Conservation (phyloP, 495 filamentous ascomycete species). For the Extremus antarcticus region DNA sequence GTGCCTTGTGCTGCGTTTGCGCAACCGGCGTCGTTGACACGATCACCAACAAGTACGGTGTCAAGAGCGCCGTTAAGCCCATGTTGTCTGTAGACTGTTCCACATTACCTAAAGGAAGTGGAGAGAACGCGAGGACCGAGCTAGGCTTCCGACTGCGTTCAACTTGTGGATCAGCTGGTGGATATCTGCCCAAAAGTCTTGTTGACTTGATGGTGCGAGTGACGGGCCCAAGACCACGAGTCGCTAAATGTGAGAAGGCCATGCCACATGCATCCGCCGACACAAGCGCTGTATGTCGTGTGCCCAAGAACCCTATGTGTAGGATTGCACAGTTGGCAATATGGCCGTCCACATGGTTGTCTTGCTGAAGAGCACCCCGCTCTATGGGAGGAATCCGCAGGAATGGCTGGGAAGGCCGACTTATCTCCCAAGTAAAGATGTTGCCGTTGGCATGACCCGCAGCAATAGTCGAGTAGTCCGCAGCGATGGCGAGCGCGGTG, state of each 20-base stretch:
- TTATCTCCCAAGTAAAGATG: slow-evolving; percentile 96
- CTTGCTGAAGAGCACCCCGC: slow-evolving; percentile 48
- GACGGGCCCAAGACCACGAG: slow-evolving; percentile 75
- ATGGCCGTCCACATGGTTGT: slow-evolving; percentile 64
- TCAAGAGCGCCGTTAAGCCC: slow-evolving; percentile 90
- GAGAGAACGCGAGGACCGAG: slow-evolving; percentile 84
- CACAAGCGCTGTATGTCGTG: slow-evolving; percentile 86
- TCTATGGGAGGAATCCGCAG: slow-evolving; percentile 74
- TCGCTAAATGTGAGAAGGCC: slow-evolving; percentile 96
- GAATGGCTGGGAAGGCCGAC: slow-evolving; percentile 70
- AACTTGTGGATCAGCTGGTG: slow-evolving; percentile 41
- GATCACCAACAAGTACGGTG: slow-evolving; percentile 88
- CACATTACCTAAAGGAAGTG: slow-evolving; percentile 82
- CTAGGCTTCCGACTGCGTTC: slow-evolving; percentile 75
- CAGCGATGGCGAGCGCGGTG: slow-evolving; percentile 79
- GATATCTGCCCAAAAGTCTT: slow-evolving; percentile 85
- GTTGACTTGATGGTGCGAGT: slow-evolving; percentile 79
- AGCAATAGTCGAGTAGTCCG: slow-evolving; percentile 84
- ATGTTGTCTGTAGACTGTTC: slow-evolving; percentile 78
- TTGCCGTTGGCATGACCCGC: slow-evolving; percentile 79
- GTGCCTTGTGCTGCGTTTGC: slow-evolving; percentile 88
- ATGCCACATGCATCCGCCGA: slow-evolving; percentile 95
- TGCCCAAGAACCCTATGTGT: slow-evolving; percentile 92
- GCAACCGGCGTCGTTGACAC: slow-evolving; percentile 93
- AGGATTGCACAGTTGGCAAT: slow-evolving; percentile 62